Evolutionary conservation across 2,329 filamentous ascomycete genomes (phyloP).

Genomic region (Fusarium succisae): DNA sequence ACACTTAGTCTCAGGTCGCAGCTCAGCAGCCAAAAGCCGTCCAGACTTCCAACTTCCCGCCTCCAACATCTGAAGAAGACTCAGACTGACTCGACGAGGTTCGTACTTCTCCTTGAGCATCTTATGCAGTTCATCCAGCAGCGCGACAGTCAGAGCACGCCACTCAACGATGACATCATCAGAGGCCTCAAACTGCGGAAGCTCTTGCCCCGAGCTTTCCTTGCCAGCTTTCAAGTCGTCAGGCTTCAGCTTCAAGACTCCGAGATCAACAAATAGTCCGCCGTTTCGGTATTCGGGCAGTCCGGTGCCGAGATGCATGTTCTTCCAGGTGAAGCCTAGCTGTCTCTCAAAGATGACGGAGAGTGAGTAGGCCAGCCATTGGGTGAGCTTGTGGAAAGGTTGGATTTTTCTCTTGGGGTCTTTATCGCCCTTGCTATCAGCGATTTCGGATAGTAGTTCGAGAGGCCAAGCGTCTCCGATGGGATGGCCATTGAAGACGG

Average conservation of each 20-base stretch:
- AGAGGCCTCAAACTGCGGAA: constrained; percentile 61
- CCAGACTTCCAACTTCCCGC: constrained; percentile 72
- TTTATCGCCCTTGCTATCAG: background rate
- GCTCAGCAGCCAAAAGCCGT: constrained; percentile 81
- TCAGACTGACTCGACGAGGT: constrained; percentile 44
- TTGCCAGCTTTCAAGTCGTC: constrained; percentile 54
- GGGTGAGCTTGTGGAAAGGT: constrained; percentile 71
- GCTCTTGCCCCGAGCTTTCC: constrained; percentile 52
- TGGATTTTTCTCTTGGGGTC: constrained; percentile 49
- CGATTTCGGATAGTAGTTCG: constrained; percentile 27
- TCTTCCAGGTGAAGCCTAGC: constrained; percentile 61
- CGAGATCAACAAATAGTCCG: constrained; percentile 71
- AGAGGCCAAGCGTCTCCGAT: constrained; percentile 63
- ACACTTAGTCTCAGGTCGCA: constrained; percentile 80
- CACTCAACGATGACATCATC: constrained; percentile 70
- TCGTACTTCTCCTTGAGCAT: constrained; percentile 44
- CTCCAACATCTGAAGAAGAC: constrained; percentile 61
- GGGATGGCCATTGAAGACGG: constrained; percentile 54
- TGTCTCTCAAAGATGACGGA: constrained; percentile 70
- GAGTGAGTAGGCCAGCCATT: constrained; percentile 78
- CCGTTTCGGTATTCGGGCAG: constrained; percentile 79
- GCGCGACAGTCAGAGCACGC: constrained; percentile 66
- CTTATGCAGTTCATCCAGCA: constrained; percentile 61
- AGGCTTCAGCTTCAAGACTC: constrained; percentile 61
- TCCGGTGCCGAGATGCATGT: constrained; percentile 68